These are phyloP conservation scores for Phytopythium ostracodes DNA, from an alignment of 352 stramenopile species.

Conservation along the genomic window DNA sequence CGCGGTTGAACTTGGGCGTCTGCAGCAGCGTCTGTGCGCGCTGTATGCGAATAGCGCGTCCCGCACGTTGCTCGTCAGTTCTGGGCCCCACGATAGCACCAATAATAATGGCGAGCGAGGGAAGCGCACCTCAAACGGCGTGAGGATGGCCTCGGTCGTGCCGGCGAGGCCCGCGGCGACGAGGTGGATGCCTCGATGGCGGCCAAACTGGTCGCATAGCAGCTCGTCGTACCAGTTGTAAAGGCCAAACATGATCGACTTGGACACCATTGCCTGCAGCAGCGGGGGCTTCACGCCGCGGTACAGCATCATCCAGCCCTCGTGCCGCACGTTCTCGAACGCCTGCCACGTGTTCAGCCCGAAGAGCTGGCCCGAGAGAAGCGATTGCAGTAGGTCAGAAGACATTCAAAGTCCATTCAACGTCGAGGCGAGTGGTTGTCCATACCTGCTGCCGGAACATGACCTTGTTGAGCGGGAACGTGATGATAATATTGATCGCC, in stretches of 20 bases:
- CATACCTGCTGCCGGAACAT: slow-evolving; percentile 90
- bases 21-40: slow-evolving; percentile 83
- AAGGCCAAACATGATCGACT: slow-evolving; percentile 88
- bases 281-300: slow-evolving; percentile 82
- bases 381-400: no score
- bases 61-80: neutral
- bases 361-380: slow-evolving; percentile 44
- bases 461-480: slow-evolving; percentile 87
- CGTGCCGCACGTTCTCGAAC: slow-evolving; percentile 60
- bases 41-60: slow-evolving; percentile 14
- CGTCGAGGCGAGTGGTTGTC: no score
- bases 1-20: slow-evolving; percentile 82
- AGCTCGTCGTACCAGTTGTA: slow-evolving; percentile 85
- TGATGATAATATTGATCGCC: slow-evolving; percentile 86
- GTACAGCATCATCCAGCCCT: slow-evolving; percentile 69
- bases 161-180: slow-evolving; percentile 64
- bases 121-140: slow-evolving; percentile 72
- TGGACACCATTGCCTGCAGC: slow-evolving; percentile 81
- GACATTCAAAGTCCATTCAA: no score
- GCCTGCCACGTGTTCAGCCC: slow-evolving; percentile 65
- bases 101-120: neutral
- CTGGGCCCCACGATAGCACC: neutral
- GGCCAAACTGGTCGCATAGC: slow-evolving; percentile 40
- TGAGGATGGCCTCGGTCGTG: slow-evolving; percentile 79
- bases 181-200: slow-evolving; percentile 37